phyloP scores from a whole-genome alignment of 192 early-diverging fungal species.

The Linnemannia elongata region DNA sequence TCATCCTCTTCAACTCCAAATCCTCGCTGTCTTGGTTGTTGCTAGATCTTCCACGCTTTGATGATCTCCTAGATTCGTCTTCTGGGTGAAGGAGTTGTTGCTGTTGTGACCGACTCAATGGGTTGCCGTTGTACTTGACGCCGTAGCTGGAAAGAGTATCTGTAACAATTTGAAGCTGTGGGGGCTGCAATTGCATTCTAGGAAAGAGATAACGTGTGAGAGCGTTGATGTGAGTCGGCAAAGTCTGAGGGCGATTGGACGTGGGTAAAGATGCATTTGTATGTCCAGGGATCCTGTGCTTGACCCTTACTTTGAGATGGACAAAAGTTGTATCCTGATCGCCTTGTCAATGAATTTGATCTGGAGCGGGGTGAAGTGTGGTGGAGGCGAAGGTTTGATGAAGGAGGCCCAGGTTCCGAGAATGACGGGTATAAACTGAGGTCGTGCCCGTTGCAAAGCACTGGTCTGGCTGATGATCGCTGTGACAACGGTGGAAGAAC shows the following conservation, averaged over 20 bases:
- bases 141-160: conserved; percentile 36
- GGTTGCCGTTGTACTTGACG: conserved; percentile 30
- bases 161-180: conserved; percentile 27
- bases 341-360: conserved; percentile 42
- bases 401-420: conserved; percentile 34
- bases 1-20: conserved; percentile 33
- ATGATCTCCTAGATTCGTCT: conserved; percentile 33
- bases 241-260: neutral
- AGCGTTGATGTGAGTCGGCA: neutral
- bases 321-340: conserved; percentile 48
- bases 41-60: conserved; percentile 30
- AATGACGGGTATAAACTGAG: conserved; percentile 50
- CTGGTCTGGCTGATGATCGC: conserved; percentile 51
- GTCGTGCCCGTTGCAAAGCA: conserved; percentile 37
- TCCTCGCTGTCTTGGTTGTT: conserved; percentile 33
- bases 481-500: conserved; percentile 46
- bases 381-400: conserved; percentile 22
- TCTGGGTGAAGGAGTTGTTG: conserved; percentile 47
- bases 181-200: conserved; percentile 42
- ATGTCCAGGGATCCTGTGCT: neutral
- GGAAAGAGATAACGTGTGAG: neutral
- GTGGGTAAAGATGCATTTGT: too few species aligned
- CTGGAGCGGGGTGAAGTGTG: conserved; percentile 33
- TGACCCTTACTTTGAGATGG: conserved; percentile 30
- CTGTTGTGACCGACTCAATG: conserved; percentile 41